Base-by-base conservation (phyloP, 805 yeast genomes). In the Wickerhamiella galacta region DNA sequence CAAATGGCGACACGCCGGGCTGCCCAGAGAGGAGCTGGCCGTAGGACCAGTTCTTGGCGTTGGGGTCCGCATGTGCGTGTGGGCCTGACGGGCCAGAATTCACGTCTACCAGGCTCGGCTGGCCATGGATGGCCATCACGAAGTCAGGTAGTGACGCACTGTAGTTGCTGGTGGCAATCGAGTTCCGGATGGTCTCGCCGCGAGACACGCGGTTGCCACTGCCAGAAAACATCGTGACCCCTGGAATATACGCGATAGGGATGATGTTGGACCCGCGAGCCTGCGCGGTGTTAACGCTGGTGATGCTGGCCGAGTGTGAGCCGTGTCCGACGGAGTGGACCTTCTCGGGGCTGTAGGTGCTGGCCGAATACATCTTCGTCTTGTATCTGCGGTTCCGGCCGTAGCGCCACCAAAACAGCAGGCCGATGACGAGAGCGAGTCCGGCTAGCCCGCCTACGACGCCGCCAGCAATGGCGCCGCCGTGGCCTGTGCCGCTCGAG, bases 211-310 rank as follows among this genome's bases (percentile, higher is more conserved):
- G 35, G 30, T 39, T 16, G 16, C 11, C 20, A 9, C 16, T 39
- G 34, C 38, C 44, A 33, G 39, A 44, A 12, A 35, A 40, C 24
- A 45, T 39, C 20, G 49, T 79, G 28, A 83, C 95, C 23, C 95
- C 95, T 0, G 95, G 96, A 38, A 85, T 80, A 50, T 83, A 85
- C 2, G 93, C 93, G 36, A 87, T 76, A 14, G 94, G 94, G 39
- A 85, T 66, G 41, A 85, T 73, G 53, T 85, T 83, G 10, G 93
- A 78, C 75, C 68, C 5, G 83, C 68, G 20, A 78, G 48, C 52
- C 38, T 49, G 49, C 39, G 51, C 44, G 36, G 48, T 48, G 43
- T 48, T 40, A 44, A 37, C 38, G 20, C 44, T 33, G 17, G 36
- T 33, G 16, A 44, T 39, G 32, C 43, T 39, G 12, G 28, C 35